phyloP scores from a whole-genome alignment of 2,329 filamentous ascomycete genomes.

The Aspergillus japonicus region DNA sequence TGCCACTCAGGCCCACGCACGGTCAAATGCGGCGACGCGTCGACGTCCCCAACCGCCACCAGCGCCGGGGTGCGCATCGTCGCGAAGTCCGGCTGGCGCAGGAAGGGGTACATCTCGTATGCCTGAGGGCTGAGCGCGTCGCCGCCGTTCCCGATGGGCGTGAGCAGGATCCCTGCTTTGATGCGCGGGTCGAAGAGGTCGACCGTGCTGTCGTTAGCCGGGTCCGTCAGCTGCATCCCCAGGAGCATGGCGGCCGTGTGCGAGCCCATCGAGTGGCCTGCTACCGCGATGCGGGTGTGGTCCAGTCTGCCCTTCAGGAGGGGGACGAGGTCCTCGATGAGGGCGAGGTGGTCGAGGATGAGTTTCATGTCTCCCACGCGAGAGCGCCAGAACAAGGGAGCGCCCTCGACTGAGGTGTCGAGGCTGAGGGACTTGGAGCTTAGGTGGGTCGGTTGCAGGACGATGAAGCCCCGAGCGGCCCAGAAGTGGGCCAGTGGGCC shows the following conservation, averaged over 20 bases:
- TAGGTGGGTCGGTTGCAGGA: neutral
- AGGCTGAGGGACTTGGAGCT: neutral
- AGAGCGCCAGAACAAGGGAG: neutral
- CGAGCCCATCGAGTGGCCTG: neutral
- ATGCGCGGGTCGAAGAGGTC: neutral
- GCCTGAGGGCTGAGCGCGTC: neutral
- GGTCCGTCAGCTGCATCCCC: neutral
- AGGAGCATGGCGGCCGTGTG: neutral
- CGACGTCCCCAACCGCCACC: neutral
- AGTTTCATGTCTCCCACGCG: neutral
- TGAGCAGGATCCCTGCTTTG: neutral
- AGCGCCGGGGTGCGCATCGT: neutral
- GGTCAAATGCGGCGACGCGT: neutral
- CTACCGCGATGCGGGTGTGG: neutral
- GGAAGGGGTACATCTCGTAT: neutral
- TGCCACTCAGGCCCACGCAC: neutral
- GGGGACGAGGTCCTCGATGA: neutral
- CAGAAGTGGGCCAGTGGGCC: neutral
- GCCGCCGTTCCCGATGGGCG: neutral
- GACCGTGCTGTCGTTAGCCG: neutral
- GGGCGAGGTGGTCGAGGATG: neutral
- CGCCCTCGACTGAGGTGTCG: neutral
- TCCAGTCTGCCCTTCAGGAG: neutral
- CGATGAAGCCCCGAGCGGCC: neutral
- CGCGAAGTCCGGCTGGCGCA: neutral